phyloP scores from a whole-genome alignment of 2,329 filamentous ascomycete genomes.

The Geoglossum cookeanum region DNA sequence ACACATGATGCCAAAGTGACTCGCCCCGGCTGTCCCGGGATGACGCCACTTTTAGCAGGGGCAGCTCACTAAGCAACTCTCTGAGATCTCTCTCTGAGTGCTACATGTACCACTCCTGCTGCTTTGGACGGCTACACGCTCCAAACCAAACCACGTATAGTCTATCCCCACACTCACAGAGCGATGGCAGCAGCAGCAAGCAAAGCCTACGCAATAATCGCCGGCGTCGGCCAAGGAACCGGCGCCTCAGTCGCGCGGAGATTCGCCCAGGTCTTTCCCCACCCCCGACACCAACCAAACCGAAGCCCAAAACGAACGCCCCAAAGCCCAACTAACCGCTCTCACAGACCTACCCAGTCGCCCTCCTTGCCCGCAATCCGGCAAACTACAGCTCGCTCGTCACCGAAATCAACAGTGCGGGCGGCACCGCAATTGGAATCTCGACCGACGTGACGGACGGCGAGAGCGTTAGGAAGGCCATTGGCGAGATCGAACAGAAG shows the following conservation, averaged over 20 bases:
- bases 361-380: conserved; percentile 50
- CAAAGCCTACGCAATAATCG: conserved; percentile 46
- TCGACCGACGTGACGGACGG: conserved; percentile 42
- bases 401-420: conserved; percentile 44
- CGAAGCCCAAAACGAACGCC: too few species aligned
- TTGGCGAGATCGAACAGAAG: conserved; percentile 41
- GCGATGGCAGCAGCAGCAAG: conserved; percentile 14
- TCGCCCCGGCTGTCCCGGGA: too few species aligned
- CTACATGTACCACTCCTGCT: too few species aligned
- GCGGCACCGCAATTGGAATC: conserved; percentile 53
- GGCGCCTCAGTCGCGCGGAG: conserved; percentile 39
- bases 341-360: conserved; percentile 44
- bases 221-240: conserved; percentile 54
- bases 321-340: too few species aligned
- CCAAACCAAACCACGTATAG: too few species aligned
- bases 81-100: too few species aligned
- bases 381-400: conserved; percentile 48
- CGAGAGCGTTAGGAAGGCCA: conserved; percentile 36
- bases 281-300: neutral
- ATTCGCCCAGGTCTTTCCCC: conserved; percentile 25
- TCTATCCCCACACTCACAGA: too few species aligned
- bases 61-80: too few species aligned
- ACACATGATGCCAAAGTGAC: too few species aligned
- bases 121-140: too few species aligned
- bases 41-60: too few species aligned